Percentiles rank a stretch among this genome's conserved stretches.
phyloP scores from a whole-genome alignment of 164 flowering plant species.

The Magnolia sinica region DNA sequence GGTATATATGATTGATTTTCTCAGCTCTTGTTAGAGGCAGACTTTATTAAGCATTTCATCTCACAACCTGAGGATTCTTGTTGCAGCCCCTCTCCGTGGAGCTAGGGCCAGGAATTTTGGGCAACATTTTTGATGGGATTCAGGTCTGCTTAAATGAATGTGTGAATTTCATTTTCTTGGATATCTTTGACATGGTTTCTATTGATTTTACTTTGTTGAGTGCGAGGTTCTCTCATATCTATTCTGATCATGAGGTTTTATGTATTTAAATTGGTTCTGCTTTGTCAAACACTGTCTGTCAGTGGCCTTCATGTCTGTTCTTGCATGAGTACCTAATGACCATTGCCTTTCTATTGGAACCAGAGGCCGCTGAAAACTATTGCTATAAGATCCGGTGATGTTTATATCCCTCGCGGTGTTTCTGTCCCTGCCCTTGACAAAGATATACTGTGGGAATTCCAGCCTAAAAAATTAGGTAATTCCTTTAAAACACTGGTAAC shows the following conservation, averaged over 20 bases:
- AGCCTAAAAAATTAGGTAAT: constrained; percentile 87
- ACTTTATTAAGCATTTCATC: neutral
- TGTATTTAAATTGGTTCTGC: neutral
- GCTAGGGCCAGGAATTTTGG: constrained; percentile 97
- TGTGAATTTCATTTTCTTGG: neutral
- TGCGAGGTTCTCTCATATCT: neutral
- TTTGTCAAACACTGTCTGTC: neutral
- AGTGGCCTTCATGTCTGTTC: neutral
- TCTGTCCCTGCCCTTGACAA: constrained; percentile 98
- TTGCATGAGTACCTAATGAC: neutral
- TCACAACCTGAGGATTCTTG: constrained; percentile 2
- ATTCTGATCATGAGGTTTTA: neutral
- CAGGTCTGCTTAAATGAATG: constrained; percentile 55
- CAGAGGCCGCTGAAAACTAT: constrained; percentile 98
- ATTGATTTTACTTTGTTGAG: neutral
- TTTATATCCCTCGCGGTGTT: constrained; percentile 98
- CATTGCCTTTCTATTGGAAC: neutral
- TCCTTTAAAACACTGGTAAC: neutral
- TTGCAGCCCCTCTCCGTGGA: constrained; percentile 97
- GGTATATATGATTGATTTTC: constrained; percentile 32
- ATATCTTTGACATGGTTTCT: neutral
- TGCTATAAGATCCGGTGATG: constrained; percentile 92
- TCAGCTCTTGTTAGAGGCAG: neutral
- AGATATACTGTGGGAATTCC: constrained; percentile 91
- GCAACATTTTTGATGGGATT: constrained; percentile 98